Base-by-base conservation (phyloP, 2,329 filamentous ascomycete genomes). In the Aspergillus fumigatiaffinis region DNA sequence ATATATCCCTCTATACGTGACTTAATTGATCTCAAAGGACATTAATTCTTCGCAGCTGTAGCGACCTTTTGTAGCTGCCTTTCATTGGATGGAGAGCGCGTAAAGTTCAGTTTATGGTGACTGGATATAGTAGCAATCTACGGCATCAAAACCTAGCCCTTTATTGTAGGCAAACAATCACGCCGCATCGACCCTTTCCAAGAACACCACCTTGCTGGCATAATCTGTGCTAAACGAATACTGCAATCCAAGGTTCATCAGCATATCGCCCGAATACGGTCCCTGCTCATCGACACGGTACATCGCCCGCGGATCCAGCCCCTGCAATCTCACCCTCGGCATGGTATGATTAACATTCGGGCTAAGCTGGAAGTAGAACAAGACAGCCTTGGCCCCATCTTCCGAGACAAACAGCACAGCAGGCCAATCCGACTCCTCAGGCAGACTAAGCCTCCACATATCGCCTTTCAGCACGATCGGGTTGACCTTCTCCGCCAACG, bases 221-320 rank as follows among this genome's bases (percentile, higher is more conserved):
- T 84, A 86, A 61, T 87, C 84, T 0, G 71, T 74, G 0, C 72
- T 63, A 61, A 85, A 82, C 4, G 70, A 62, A 68, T 80, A 76
- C 69, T 86, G 83, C 41, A 88, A 64, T 0, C 85, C 86, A 1
- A 77, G 76, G 60, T 85, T 87, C 83, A 87, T 87, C 65, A 87
- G 74, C 7, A 83, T 87, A 9, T 79, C 78, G 0, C 85, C 86
- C 0, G 80, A 82, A 59, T 81, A 82, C 6, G 78, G 80, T 26
- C 70, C 74, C 29, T 82, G 79, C 0, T 81, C 82, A 46, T 81
- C 75, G 20, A 84, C 71, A 17, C 71, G 79, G 63, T 88, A 88
- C 51, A 68, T 77, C 0, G 84, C 83, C 5, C 65, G 57, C 0
- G 80, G 63, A 56, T 87, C 84, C 54, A 88, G 65, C 0, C 85